A percentile compares a stretch with the other conserved stretches of the same genome.
These are phyloP conservation scores for Neurospora sp. DNA, from an alignment of 495 filamentous ascomycete genomes.

Conservation along the genomic window DNA sequence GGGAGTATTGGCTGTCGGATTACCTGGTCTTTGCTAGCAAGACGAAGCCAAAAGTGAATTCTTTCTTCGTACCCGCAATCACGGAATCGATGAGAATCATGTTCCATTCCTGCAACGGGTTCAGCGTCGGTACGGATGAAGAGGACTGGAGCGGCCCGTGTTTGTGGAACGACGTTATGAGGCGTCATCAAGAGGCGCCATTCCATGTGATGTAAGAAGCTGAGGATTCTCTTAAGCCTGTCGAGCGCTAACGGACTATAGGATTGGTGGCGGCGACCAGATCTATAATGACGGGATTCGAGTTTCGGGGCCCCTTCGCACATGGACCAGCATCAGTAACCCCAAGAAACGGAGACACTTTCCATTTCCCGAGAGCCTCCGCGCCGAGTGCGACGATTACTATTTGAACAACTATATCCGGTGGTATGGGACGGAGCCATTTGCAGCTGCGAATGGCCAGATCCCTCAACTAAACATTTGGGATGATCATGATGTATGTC, in stretches of 20 bases:
- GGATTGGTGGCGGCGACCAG: slow-evolving; percentile 88
- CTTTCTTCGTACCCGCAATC: slow-evolving; percentile 67
- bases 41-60: slow-evolving; percentile 37
- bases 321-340: slow-evolving; percentile 74
- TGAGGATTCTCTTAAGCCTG: neutral
- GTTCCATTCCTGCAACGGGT: slow-evolving; percentile 95
- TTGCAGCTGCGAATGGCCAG: slow-evolving; percentile 70
- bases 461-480: slow-evolving; percentile 93
- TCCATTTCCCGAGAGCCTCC: slow-evolving; percentile 63
- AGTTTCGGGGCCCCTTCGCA: slow-evolving; percentile 64
- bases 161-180: slow-evolving; percentile 85
- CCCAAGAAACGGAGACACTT: slow-evolving; percentile 72
- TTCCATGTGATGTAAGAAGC: slow-evolving; percentile 67
- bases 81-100: slow-evolving; percentile 87
- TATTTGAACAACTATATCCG: slow-evolving; percentile 82
- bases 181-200: slow-evolving; percentile 57
- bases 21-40: slow-evolving; percentile 31
- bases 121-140: slow-evolving; percentile 86
- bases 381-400: slow-evolving; percentile 72
- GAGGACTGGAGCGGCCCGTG: slow-evolving; percentile 71
- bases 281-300: slow-evolving; percentile 91
- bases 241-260: neutral
- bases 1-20: slow-evolving; percentile 49
- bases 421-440: slow-evolving; percentile 81
- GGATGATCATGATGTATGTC: slow-evolving; percentile 71